Evolutionary conservation across 495 filamentous ascomycete genomes (phyloP), one percentile per base, ranked within the genome.

Genomic region (Oleoguttula mirabilis): DNA sequence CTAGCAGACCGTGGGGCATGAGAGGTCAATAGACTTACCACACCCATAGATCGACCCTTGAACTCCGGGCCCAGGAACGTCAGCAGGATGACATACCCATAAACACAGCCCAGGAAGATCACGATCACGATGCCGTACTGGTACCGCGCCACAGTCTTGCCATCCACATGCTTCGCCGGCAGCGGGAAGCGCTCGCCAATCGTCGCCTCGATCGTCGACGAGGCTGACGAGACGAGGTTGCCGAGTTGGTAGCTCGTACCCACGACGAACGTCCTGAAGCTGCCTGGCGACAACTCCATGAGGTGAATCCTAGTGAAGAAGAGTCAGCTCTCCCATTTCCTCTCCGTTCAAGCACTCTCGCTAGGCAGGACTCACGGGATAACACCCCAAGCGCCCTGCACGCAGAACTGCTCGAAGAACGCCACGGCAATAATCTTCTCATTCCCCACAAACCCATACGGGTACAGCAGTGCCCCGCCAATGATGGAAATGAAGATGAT

Each of bases 341-440:
- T n/a, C n/a, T n/a, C n/a, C n/a, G n/a, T n/a, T n/a, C n/a, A n/a
- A n/a, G n/a, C n/a, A n/a, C n/a, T n/a, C n/a, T n/a, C n/a, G n/a
- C n/a, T n/a, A n/a, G n/a, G n/a, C 4, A 10, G 5, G 10, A 39
- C 36, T 39, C 15, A 39, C 23, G 81, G 82, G 36, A 88, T 80
- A 1, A 84, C 77, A 23, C 83, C 83, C 83, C 83, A 88, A 1
- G 82, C 82, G 14, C 83, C 83, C 55, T 88, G 83, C 3, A 93
- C 83, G 59, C 79, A 85, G 62, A 93, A 88, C 58, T 90, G 84
- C 62, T 88, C 80, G 57, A 90, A 90, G 62, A 87, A 93, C n/a
- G 84, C 85, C 0, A 80, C 76, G 0, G 84, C 84, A 36, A 86
- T 87, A 53, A 90, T 67, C 3, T 55, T 53, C 7, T 71, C 60